These are phyloP conservation scores for Verticillium isaacii DNA, from an alignment of 2,329 filamentous ascomycete genomes.

Conservation along the genomic window DNA sequence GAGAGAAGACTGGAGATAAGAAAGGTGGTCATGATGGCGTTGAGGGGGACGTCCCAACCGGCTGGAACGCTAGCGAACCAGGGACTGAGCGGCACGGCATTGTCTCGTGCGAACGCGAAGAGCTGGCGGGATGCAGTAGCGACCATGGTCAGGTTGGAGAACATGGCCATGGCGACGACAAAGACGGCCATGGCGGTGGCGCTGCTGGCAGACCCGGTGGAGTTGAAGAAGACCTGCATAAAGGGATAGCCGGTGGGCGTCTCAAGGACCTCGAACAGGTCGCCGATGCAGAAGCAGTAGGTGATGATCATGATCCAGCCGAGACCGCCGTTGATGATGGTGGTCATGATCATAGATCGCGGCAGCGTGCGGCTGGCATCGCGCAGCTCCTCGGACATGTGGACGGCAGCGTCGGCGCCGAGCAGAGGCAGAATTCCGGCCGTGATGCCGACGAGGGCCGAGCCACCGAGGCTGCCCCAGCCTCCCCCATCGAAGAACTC, in stretches of 20 bases:
- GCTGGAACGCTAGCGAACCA: slow-evolving; percentile 18
- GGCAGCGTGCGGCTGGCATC: slow-evolving; percentile 25
- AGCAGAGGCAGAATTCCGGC: slow-evolving; percentile 28
- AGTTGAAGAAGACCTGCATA: slow-evolving; percentile 22
- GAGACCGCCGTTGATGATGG: slow-evolving; percentile 24
- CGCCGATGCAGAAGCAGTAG: slow-evolving; percentile 26
- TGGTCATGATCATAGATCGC: slow-evolving; percentile 24
- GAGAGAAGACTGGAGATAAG: slow-evolving; percentile 37
- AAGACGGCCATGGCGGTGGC: slow-evolving; percentile 20
- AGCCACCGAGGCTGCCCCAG: slow-evolving; percentile 25
- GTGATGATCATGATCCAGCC: slow-evolving; percentile 30
- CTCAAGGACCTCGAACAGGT: slow-evolving; percentile 15
- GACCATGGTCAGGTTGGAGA: slow-evolving; percentile 20
- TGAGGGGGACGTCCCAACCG: slow-evolving; percentile 8
- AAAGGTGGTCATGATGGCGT: slow-evolving; percentile 26
- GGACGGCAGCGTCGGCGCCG: slow-evolving; percentile 23
- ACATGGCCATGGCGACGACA: slow-evolving; percentile 18
- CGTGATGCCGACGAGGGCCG: slow-evolving; percentile 31
- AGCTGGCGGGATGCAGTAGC: slow-evolving; percentile 24
- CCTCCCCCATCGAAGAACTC: slow-evolving; percentile 23
- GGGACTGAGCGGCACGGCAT: slow-evolving; percentile 14
- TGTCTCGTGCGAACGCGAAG: slow-evolving; percentile 28
- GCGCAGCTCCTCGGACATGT: slow-evolving; percentile 31
- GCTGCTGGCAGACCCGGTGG: slow-evolving; percentile 12
- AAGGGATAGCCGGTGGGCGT: slow-evolving; percentile 20